phyloP scores from a whole-genome alignment of 768 basidiomycete species.

The Tulasnella sp. region DNA sequence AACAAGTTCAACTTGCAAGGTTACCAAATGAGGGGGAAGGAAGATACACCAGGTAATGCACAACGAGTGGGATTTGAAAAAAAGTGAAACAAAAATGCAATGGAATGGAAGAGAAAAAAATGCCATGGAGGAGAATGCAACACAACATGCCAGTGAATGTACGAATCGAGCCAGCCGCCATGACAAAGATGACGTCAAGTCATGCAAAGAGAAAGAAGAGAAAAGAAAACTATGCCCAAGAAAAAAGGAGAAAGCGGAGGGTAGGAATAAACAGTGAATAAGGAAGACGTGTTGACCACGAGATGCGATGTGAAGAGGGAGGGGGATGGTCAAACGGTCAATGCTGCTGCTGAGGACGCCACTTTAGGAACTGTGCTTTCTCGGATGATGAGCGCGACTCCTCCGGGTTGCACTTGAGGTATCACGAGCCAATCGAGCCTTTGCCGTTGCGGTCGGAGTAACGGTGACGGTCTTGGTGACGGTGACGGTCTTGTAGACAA shows the following conservation, averaged over 20 bases:
- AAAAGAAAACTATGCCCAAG: slow-evolving; percentile 5
- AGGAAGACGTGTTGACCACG: slow-evolving; percentile 3
- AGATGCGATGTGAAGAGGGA: not conserved
- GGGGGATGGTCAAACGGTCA: not conserved
- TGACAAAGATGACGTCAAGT: slow-evolving; percentile 4
- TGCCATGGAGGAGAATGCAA: slow-evolving; percentile 6
- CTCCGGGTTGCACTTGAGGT: not conserved
- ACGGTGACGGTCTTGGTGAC: not conserved
- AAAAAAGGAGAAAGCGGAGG: not conserved
- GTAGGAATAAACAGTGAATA: slow-evolving; percentile 8
- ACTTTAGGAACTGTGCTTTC: not conserved
- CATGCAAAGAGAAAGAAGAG: not conserved
- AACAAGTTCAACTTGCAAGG: slow-evolving; percentile 7
- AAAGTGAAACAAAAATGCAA: not conserved
- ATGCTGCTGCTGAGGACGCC: not conserved
- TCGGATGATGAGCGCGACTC: not conserved
- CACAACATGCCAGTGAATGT: slow-evolving; percentile 4
- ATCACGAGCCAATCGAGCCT: not conserved
- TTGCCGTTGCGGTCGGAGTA: not conserved
- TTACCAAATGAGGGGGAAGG: not conserved
- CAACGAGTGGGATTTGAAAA: not conserved
- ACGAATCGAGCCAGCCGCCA: slow-evolving; percentile 1
- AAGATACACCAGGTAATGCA: not conserved
- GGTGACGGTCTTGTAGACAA: not conserved
- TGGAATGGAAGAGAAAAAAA: not conserved